Evolutionary conservation across 331 rosid species (phyloP), one percentile per base, ranked within the genome.

Genomic region (Saraca asoca): DNA sequence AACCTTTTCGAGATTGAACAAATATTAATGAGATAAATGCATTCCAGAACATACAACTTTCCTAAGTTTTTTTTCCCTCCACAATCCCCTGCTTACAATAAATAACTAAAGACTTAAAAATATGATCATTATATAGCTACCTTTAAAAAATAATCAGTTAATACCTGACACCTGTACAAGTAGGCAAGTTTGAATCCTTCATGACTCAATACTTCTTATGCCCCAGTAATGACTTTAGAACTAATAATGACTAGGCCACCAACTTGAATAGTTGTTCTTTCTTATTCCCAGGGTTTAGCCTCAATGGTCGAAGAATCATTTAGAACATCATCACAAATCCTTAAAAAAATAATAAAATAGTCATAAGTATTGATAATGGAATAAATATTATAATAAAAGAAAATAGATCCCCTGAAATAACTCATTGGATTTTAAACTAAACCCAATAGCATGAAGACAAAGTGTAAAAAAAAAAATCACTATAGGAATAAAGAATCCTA

Each of bases 101-200:
- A 34, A 34, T 34, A 34, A 6, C 3, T 37, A 5, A 37, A 43
- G 10, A 0, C n/a, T n/a, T n/a, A 37, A 5, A 6, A 37, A 37
- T n/a, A 37, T 37, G 7, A 37, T n/a, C n/a, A 37, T 37, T 37
- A 37, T 5, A 2, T 2, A 9, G 9, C 12, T 33, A 33, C 48
- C 65, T 61, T 69, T 57, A 59, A 74, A 24, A 58, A 55, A 55
- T 65, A 63, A 68, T 16, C 48, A 44, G 19, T 24, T 54, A 78
- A 73, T 85, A 94, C 99, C 99, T 94, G 95, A 77, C 96, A 94
- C 68, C 79, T 81, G 75, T 86, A 94, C 76, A 86, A 41, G 85
- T 91, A 88, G 55, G 97, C 82, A 80, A 90, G 97, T 69, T 97
- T 85, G 71, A 76, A 90, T 64, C 93, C 97, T 62, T 94, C 97